A percentile compares a stretch with the other conserved stretches of the same genome.
Evolutionary conservation across 1,284 basidiomycete genomes (phyloP).

Genomic region (Vanrija pseudolonga): DNA sequence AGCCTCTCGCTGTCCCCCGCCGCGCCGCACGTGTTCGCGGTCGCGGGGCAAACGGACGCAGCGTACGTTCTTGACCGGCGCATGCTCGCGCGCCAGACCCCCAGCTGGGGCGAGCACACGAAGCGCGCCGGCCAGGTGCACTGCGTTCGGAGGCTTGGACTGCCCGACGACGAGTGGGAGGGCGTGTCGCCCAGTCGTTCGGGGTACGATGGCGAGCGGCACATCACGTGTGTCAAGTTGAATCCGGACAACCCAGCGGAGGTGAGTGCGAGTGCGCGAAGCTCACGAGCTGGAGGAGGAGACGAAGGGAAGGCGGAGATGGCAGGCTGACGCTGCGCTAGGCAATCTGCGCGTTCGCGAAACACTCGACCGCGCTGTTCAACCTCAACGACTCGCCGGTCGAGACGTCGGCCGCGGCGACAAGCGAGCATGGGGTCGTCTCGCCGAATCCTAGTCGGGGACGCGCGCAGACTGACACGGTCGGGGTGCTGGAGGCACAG

Average conservation of each 20-base stretch:
- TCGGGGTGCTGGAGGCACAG: too few species aligned
- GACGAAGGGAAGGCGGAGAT: too few species aligned
- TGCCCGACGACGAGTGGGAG: conserved; percentile 49
- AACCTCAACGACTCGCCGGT: conserved; percentile 64
- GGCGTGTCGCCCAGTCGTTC: conserved; percentile 11
- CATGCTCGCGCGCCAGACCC: conserved; percentile 63
- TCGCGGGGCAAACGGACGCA: conserved; percentile 54
- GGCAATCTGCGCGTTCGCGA: conserved; percentile 61
- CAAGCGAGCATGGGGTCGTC: conserved; percentile 3
- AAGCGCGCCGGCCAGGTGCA: conserved; percentile 53
- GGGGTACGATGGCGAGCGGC: conserved; percentile 51
- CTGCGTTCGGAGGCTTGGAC: conserved; percentile 80
- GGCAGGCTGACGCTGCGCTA: conserved; percentile 25
- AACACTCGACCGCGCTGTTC: conserved; percentile 74
- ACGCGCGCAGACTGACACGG: too few species aligned
- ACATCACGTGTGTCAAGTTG: conserved; percentile 77
- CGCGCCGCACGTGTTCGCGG: conserved; percentile 53
- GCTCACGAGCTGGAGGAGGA: too few species aligned
- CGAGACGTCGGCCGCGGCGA: conserved; percentile 4
- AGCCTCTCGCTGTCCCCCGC: conserved; percentile 50
- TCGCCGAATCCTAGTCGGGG: conserved; percentile 1
- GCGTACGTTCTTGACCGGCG: conserved; percentile 86
- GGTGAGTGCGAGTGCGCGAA: conserved; percentile 50
- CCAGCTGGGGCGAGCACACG: conserved; percentile 66
- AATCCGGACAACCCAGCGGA: conserved; percentile 72